Evolutionary conservation across 1,139 yeast species (phyloP).

Genomic region (Candida mesenterica): DNA sequence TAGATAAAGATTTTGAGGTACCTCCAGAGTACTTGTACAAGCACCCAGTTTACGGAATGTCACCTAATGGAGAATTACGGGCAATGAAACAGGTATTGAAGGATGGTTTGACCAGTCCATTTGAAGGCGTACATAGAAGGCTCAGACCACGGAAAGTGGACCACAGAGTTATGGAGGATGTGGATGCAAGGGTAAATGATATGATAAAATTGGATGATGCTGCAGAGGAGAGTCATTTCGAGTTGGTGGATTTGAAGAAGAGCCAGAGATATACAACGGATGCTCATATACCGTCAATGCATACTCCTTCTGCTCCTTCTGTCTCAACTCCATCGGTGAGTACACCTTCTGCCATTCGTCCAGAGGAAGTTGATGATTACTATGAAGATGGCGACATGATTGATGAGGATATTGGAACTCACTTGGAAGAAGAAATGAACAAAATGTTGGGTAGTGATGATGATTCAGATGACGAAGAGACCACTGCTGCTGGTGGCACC

Average conservation of each 20-base stretch:
- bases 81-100: constrained; percentile 49
- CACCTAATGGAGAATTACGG: constrained; percentile 41
- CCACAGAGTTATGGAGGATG: constrained; percentile 56
- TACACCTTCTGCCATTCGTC: too few species aligned
- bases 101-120: constrained; percentile 85
- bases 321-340: constrained; percentile 2
- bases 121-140: constrained; percentile 45
- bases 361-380: too few species aligned
- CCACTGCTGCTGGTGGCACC: constrained; percentile 8
- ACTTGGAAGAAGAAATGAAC: constrained; percentile 42
- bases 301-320: constrained; percentile 3
- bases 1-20: constrained; percentile 40
- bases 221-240: constrained; percentile 80
- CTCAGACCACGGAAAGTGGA: constrained; percentile 53
- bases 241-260: constrained; percentile 59
- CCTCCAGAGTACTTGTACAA: constrained; percentile 37
- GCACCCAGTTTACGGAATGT: constrained; percentile 47
- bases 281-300: constrained; percentile 4
- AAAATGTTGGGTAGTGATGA: constrained; percentile 33
- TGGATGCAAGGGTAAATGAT: constrained; percentile 78
- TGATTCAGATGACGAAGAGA: constrained; percentile 17
- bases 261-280: constrained; percentile 12
- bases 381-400: too few species aligned
- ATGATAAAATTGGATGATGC: constrained; percentile 73
- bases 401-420: constrained; percentile 17